phyloP scores from a whole-genome alignment of 257 asterid species.

The Fraxinus pennsylvanica region DNA sequence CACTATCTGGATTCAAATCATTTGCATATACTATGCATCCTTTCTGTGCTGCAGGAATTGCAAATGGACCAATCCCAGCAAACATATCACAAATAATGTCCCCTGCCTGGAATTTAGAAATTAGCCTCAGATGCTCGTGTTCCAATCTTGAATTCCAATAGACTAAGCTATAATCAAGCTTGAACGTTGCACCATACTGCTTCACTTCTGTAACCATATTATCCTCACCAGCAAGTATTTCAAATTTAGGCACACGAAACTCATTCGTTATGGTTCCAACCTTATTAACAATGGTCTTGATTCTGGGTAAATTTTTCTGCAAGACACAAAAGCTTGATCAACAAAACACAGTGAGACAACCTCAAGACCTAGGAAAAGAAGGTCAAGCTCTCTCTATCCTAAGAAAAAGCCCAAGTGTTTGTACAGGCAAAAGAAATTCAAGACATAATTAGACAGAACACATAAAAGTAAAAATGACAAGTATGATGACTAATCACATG shows the following conservation, averaged over 20 bases:
- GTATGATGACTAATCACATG: not conserved
- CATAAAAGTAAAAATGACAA: no score
- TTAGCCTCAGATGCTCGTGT: conserved; percentile 83
- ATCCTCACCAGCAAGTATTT: conserved; percentile 78
- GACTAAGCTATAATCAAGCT: conserved; percentile 91
- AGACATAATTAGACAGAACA: no score
- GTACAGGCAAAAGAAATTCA: not conserved
- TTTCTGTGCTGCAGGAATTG: conserved; percentile 92
- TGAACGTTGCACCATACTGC: conserved; percentile 83
- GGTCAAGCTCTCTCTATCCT: not conserved
- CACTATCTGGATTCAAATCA: conserved; percentile 88
- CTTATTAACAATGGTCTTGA: conserved; percentile 84
- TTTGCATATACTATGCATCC: conserved; percentile 91
- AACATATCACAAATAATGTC: conserved; percentile 87
- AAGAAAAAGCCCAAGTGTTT: not conserved
- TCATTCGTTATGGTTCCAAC: conserved; percentile 85
- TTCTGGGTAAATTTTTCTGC: conserved; percentile 91
- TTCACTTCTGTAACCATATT: conserved; percentile 90
- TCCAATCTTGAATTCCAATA: conserved; percentile 98
- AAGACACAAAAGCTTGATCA: conserved; percentile 6
- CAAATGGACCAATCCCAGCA: conserved; percentile 96
- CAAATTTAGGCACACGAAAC: conserved; percentile 94
- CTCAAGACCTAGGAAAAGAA: not conserved
- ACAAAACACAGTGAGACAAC: not conserved
- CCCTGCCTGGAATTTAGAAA: conserved; percentile 69